These are phyloP conservation scores for Eragrostis curvula DNA, from an alignment of 176 grass and related monocot genomes.

Conservation along the genomic window DNA sequence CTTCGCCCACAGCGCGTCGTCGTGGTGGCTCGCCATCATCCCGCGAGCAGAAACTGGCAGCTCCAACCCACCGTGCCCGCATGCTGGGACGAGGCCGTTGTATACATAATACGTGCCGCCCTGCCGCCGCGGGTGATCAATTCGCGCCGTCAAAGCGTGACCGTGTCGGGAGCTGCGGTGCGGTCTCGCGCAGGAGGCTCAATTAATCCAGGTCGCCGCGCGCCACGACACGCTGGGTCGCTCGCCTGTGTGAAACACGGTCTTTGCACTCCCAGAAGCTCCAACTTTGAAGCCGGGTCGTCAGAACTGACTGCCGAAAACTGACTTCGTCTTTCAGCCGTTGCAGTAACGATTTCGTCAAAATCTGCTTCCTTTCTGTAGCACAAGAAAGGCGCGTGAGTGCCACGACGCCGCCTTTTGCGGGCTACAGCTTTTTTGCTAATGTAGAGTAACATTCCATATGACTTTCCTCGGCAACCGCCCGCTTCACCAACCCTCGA, in stretches of 20 bases:
- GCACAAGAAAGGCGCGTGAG: neutral
- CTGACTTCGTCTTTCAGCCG: slow-evolving; percentile 17
- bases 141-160: slow-evolving; percentile 24
- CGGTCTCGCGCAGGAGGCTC: slow-evolving; percentile 17
- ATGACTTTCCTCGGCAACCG: neutral
- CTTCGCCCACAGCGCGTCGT: slow-evolving; percentile 60
- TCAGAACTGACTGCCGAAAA: neutral
- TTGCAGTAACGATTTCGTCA: neutral
- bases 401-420: neutral
- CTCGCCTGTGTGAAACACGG: slow-evolving; percentile 12
- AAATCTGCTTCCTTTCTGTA: neutral
- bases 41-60: neutral
- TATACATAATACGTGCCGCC: neutral
- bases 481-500: neutral
- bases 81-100: neutral
- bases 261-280: neutral
- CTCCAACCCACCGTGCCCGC: neutral
- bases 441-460: neutral
- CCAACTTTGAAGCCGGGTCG: neutral
- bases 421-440: neutral
- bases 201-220: slow-evolving; percentile 1
- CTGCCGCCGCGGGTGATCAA: slow-evolving; percentile 32
- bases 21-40: slow-evolving; percentile 43
- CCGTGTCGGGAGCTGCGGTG: slow-evolving; percentile 25
- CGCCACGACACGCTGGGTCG: neutral